Base-by-base conservation (phyloP, 257 asterid species). In the Plectranthus barbatus region DNA sequence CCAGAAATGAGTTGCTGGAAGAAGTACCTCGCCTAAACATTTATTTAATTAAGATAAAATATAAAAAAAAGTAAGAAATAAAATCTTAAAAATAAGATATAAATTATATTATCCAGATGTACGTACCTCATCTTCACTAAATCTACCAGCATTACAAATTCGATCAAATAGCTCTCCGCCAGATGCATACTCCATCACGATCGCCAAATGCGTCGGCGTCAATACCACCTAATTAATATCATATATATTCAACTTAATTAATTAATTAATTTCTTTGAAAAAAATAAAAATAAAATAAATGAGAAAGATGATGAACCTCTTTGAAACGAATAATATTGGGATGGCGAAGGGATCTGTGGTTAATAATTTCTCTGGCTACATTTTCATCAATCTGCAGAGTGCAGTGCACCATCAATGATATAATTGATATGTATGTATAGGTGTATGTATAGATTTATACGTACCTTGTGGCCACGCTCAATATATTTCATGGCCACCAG, bases 271-370 rank as follows among this genome's bases (percentile, higher is more conserved):
- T 1, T 5, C 9, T 6, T 3, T 26, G 5, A 26, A 29, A 11
- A 2, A 36, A 8, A 49, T 1, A n/a, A 5, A 12, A 50, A n/a
- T 4, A 5, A 23, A 9, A 1, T 13, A 26, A 41, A 40, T 7
- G 17, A 56, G 5, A 26, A 18, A 17, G 6, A 20, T 39, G 1
- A 12, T 5, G 4, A 26, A 82, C 95, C 90, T 90, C 94, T 71
- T 84, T 90, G 80, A 86, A 90, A 31, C 94, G 86, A 73, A 90
- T 84, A 19, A 90, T 90, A 56, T 90, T 90, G 6, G 94, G 95
- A 71, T 90, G 95, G 3, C 82, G 77, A 66, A 90, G 88, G 5
- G 95, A 86, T 64, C 95, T 73, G 73, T 84, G 95, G 60, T 90
- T 86, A 23, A 90, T 84, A 26, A 90, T 90, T 55, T 89, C 97